Base-by-base conservation (phyloP, 176 grass and related monocot genomes). In the Cenchrus americanus region DNA sequence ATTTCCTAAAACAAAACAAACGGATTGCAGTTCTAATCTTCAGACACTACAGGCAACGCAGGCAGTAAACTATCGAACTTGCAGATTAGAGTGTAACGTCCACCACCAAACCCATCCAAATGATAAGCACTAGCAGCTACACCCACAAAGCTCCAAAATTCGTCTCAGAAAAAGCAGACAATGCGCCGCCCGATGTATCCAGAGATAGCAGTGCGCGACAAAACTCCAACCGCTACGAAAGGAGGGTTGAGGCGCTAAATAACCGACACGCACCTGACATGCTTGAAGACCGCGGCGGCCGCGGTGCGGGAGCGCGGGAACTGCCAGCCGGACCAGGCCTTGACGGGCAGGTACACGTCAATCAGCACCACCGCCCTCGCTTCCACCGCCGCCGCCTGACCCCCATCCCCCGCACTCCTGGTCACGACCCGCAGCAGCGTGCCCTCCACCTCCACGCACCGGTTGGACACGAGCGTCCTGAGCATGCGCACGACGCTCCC, bases 251-350 rank as follows among this genome's bases (percentile, higher is more conserved):
- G 5, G 43, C 51, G 21, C 3, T 34, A 8, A 2, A n/a, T 0
- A 40, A 59, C 7, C 0, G 11, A 51, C 18, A 23, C 71, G 50
- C 63, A 89, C 96, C 93, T 92, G 66, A 95, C 63, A 69, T 99
- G 93, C 75, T 94, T 99, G 86, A 96, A 99, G 0, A 99, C 46
- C 10, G 89, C 87, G 40, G 87, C 89, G 18, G 89, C 93, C 0
- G 89, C 52, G 0, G 75, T 18, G 15, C 92, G 81, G 15, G 79
- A 94, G 42, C 53, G 86, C 23, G 91, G 93, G 67, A 99, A 96
- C 74, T 99, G 81, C 93, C 91, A 96, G 0, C 91, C 91, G 1
- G 91, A 90, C 91, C 91, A 99, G n/a, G 83, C 83, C 9, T 76
- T 77, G 43, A 87, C 40, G 21, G 91, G 91, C 41, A 99, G 78